These are phyloP conservation scores for Mimosa pudica DNA, from an alignment of 306 rosid genomes.

Conservation along the genomic window DNA sequence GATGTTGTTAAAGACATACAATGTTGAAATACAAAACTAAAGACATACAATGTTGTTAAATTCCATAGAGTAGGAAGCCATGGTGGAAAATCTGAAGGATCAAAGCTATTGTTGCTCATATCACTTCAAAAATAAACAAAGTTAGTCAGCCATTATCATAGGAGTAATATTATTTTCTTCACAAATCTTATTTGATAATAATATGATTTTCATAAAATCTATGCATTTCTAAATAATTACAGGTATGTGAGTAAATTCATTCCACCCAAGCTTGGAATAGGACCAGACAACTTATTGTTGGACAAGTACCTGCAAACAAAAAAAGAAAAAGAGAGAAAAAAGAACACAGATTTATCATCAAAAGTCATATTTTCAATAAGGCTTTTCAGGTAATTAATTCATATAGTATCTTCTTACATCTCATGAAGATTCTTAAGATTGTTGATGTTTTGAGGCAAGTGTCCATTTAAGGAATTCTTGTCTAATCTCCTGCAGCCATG, in stretches of 20 bases:
- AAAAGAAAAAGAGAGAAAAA: constrained; percentile 1
- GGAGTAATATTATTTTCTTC: constrained; percentile 3
- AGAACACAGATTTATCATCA: not conserved
- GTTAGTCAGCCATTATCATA: not conserved
- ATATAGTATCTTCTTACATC: constrained; percentile 46
- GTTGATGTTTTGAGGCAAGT: constrained; percentile 44
- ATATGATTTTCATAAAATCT: not conserved
- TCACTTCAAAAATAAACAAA: constrained; percentile 48
- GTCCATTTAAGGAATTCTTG: constrained; percentile 39
- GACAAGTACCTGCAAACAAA: constrained; percentile 44
- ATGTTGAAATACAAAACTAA: constrained; percentile 7
- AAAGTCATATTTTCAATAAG: not conserved
- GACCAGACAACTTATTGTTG: constrained; percentile 50
- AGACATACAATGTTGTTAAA: constrained; percentile 38
- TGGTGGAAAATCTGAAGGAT: constrained; percentile 37
- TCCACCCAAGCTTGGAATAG: constrained; percentile 44
- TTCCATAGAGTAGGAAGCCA: constrained; percentile 24
- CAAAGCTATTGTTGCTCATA: constrained; percentile 56
- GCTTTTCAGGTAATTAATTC: constrained; percentile 1
- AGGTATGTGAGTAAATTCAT: constrained; percentile 40
- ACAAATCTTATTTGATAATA: not conserved
- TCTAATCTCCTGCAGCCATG: constrained; percentile 53
- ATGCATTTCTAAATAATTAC: constrained; percentile 40
- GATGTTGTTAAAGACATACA: not conserved
- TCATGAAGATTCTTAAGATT: constrained; percentile 36